Evolutionary conservation across 1,284 basidiomycete genomes (phyloP), one percentile per base, ranked within the genome.

Genomic region (Austropuccinia psidii): DNA sequence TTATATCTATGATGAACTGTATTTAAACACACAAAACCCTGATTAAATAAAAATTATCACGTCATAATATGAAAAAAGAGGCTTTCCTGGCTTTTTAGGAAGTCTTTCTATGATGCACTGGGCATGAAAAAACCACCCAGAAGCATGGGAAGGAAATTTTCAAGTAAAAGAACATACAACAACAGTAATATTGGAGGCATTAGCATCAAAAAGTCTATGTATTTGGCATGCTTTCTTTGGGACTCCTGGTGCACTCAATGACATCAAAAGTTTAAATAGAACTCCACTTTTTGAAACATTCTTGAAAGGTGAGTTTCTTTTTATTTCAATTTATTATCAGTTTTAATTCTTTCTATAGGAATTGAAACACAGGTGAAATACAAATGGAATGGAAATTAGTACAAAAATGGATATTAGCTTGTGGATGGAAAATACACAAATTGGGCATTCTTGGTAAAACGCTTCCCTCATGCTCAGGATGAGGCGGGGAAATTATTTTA

Each of bases 171-270:
- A 45, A 45, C n/a, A n/a, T n/a, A n/a, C n/a, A n/a, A n/a, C 43
- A 45, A 45, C 43, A 11, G 43, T 45, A 11, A 45, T 45, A 45
- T n/a, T 45, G n/a, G 50, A 54, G 24, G 60, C 35, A 4, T 6
- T 50, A 15, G 62, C 45, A 2, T 50, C 45, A 19, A 29, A 52
- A 5, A 24, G 50, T 66, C 29, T 66, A 4, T 35, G 47, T n/a
- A 50, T 66, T 4, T 66, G 62, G 62, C 13, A 66, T 37, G 13
- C 45, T 13, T 66, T 31, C 31, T 66, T 66, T 50, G 62, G 62
- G 21, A 9, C 39, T 8, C 62, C 62, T 15, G 62, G 27, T 4
- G 13, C 27, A 17, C 43, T 47, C 35, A 66, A 66, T 35, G 62
- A 66, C 31, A 49, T 66, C 45, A 66, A 50, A 9, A 29, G 11